These are phyloP conservation scores for Rhexocercosporidium sp. DNA, from an alignment of 2,329 filamentous ascomycete genomes.

Conservation along the genomic window DNA sequence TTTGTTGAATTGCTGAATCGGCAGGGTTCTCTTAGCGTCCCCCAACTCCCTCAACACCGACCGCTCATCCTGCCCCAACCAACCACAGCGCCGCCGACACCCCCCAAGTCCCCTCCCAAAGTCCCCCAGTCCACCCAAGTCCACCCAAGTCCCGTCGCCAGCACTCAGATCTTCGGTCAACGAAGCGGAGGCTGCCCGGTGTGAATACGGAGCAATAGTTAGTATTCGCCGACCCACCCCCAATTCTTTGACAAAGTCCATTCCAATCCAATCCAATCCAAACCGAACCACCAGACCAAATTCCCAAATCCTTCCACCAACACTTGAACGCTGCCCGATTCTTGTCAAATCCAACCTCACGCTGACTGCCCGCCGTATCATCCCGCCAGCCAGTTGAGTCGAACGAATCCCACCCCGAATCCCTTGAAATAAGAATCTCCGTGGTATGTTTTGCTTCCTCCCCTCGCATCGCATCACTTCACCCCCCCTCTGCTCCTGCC, in stretches of 20 bases:
- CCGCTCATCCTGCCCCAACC: conserved; percentile 1
- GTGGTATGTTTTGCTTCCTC: conserved; percentile 19
- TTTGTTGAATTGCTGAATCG: conserved; percentile 9
- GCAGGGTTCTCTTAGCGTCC: conserved; percentile 10
- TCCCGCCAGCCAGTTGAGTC: neutral
- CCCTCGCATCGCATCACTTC: conserved; percentile 15
- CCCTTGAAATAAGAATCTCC: conserved; percentile 15
- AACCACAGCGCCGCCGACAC: neutral
- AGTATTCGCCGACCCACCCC: conserved; percentile 14
- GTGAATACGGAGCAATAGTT: too few relatives aligned
- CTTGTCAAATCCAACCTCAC: neutral
- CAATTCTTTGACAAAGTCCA: neutral
- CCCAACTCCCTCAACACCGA: conserved; percentile 14
- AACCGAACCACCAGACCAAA: neutral
- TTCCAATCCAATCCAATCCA: neutral
- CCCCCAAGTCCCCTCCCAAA: neutral
- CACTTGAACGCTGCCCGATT: conserved; percentile 1
- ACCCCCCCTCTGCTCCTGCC: conserved; percentile 5
- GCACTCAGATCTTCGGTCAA: conserved; percentile 4
- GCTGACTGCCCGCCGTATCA: neutral
- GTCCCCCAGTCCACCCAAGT: neutral
- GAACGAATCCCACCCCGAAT: conserved; percentile 9
- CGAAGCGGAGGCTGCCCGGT: conserved; percentile 4
- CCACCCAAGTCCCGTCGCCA: too few relatives aligned
- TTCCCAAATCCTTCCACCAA: conserved; percentile 1